A percentile compares a stretch with the other conserved stretches of the same genome.
Conservation (phyloP, 1,139 yeast species). For the Yarrowia galli region DNA sequence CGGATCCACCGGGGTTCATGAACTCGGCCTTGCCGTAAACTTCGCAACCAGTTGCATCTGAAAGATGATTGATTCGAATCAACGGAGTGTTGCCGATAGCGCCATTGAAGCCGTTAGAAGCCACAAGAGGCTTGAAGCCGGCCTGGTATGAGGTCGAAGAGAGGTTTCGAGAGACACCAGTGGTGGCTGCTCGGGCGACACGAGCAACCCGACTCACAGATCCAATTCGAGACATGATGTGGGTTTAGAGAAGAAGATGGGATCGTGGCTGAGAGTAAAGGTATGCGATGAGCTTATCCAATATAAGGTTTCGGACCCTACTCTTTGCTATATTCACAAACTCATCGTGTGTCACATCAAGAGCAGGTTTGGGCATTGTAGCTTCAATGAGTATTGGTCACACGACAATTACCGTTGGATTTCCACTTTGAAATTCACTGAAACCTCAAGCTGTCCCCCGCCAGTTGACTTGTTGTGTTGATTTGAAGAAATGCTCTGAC, state of each 20-base stretch:
- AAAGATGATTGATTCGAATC: slow-evolving; percentile 66
- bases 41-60: slow-evolving; percentile 71
- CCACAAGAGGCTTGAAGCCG: slow-evolving; percentile 31
- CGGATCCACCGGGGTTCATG: slow-evolving; percentile 95
- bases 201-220: slow-evolving; percentile 21
- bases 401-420: no score
- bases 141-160: slow-evolving; percentile 31
- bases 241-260: neutral
- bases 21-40: slow-evolving; percentile 89
- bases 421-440: no score
- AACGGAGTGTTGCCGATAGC: slow-evolving; percentile 92
- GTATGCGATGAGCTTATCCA: neutral
- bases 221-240: slow-evolving; percentile 34
- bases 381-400: no score
- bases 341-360: no score
- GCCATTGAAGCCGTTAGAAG: slow-evolving; percentile 66
- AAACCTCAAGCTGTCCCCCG: neutral
- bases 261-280: slow-evolving; percentile 8
- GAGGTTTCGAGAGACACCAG: slow-evolving; percentile 16
- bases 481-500: no score
- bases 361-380: neutral
- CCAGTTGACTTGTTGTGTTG: neutral
- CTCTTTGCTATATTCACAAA: neutral
- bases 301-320: neutral
- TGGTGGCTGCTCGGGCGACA: slow-evolving; percentile 3